Base-by-base conservation (phyloP, 2,329 filamentous ascomycete genomes). In the Tolypocladium album region DNA sequence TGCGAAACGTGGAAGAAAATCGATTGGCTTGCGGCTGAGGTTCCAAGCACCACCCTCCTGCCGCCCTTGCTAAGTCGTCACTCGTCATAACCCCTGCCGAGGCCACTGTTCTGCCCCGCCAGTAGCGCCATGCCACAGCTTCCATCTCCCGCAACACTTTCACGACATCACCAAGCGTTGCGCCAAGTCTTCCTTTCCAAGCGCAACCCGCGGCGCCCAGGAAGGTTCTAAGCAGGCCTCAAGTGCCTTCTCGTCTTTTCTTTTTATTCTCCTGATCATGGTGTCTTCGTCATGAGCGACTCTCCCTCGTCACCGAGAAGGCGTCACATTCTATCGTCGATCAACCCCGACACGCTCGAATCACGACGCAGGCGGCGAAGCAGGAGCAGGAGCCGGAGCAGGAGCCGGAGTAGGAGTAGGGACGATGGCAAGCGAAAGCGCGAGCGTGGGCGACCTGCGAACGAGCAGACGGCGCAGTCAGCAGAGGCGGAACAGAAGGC, bases 291-390 rank as follows among this genome's bases (percentile, higher is more conserved):
- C 61, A 76, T 76, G 74, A 70, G 67, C 60, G 68, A 68, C 61
- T 60, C 62, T 50, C 62, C 64, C 15, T 61, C 71, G 56, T 76
- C 75, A 34, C 72, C 75, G 38, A 72, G 70, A 64, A 69, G 79
- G 67, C 76, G 78, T n/a, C 78, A 77, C 53, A 79, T 81, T 24
- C 71, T 82, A 22, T 77, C 76, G 8, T 81, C 79, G 8, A 78
- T 79, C 65, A 79, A 80, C 62, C 75, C 71, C 7, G 70, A 72
- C 5, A 58, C 60, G 11, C 59, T 62, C 22, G 50, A 60, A 24
- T 36, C 57, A 15, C 31, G 56, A 45, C 24, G 58, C 13, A 17
- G 36, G n/a, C 20, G 50, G 17, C 60, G 39, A 36, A 60, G 57
- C 56, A 43, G 40, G 20, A 43, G 40, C 11, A 13, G 36, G 12